Evolutionary conservation across 2,329 filamentous ascomycete species (phyloP).

Genomic region (Tolypocladium sp.): DNA sequence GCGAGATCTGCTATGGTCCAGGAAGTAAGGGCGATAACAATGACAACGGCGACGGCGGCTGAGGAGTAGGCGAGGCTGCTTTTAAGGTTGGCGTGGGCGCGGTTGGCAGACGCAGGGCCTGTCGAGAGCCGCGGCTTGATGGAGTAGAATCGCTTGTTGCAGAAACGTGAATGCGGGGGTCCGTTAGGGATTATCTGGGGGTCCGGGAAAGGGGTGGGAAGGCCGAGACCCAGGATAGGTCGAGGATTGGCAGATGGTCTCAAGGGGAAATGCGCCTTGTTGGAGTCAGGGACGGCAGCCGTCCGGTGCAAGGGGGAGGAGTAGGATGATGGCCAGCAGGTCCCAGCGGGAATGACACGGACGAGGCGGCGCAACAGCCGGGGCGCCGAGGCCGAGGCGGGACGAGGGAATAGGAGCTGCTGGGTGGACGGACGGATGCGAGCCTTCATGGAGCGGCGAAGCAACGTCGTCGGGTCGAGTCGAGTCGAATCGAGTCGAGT

Average conservation of each 20-base stretch:
- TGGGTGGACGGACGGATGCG: not conserved
- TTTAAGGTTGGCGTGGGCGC: not conserved
- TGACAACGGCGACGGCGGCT: slow-evolving; percentile 2
- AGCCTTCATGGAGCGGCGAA: not conserved
- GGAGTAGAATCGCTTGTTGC: not conserved
- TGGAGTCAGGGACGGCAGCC: not conserved
- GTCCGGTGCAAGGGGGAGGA: not conserved
- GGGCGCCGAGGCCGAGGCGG: not conserved
- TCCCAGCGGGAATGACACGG: not conserved
- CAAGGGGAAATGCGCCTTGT: not conserved
- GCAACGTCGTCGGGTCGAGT: not conserved
- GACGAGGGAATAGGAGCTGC: not conserved
- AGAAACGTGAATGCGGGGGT: not conserved
- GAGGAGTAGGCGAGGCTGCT: slow-evolving; percentile 2
- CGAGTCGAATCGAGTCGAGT: not conserved
- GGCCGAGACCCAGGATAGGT: not conserved
- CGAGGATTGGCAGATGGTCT: not conserved
- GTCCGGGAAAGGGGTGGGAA: not conserved
- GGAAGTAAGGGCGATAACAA: slow-evolving; percentile 2
- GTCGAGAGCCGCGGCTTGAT: not conserved
- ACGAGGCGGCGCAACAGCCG: not conserved
- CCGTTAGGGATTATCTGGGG: not conserved
- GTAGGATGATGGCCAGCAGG: not conserved
- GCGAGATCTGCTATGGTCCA: not conserved
- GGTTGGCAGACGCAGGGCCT: not conserved